A percentile compares a stretch with the other conserved stretches of the same genome.
These are phyloP conservation scores for Lactarius quietus DNA, from an alignment of 768 basidiomycete genomes.

Conservation along the genomic window DNA sequence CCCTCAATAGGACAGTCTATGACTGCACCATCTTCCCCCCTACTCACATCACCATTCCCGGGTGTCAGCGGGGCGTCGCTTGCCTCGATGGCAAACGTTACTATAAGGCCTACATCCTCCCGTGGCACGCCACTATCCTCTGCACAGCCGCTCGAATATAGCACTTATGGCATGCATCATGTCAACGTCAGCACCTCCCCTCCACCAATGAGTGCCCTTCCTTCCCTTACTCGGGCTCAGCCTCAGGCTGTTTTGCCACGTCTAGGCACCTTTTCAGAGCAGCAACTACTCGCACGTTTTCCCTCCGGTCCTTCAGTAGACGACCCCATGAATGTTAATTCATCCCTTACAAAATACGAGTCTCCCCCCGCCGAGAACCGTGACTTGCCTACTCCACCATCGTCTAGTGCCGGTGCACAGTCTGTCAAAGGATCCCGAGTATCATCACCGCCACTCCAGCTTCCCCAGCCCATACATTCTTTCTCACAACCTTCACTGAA, in stretches of 20 bases:
- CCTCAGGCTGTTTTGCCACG: constrained; percentile 8
- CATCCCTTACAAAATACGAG: not conserved
- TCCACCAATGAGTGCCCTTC: constrained; percentile 5
- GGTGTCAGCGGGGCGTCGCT: constrained; percentile 2
- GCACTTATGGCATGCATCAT: constrained; percentile 1
- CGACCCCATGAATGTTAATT: not conserved
- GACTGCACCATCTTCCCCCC: constrained; percentile 26
- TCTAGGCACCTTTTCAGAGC: not conserved
- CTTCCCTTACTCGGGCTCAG: constrained; percentile 15
- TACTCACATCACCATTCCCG: constrained; percentile 7
- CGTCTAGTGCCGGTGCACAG: constrained; percentile 21
- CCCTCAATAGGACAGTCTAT: constrained; percentile 31
- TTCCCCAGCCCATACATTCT: constrained; percentile 8
- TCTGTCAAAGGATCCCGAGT: constrained; percentile 16
- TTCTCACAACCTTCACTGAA: constrained; percentile 7
- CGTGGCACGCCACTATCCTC: constrained; percentile 3
- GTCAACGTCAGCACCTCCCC: constrained; percentile 5
- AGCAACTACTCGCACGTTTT: constrained; percentile 12
- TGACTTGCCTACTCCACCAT: constrained; percentile 25
- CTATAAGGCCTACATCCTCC: constrained; percentile 14
- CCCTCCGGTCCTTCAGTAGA: not conserved
- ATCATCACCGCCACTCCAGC: constrained; percentile 16
- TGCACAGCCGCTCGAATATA: constrained; percentile 12
- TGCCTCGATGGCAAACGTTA: constrained; percentile 9
- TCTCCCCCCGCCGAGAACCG: constrained; percentile 2